Percentiles rank a stretch among this genome's conserved stretches.
These are phyloP conservation scores for Hypoxylon crocopeplum DNA, from an alignment of 495 filamentous ascomycete genomes.

Conservation along the genomic window DNA sequence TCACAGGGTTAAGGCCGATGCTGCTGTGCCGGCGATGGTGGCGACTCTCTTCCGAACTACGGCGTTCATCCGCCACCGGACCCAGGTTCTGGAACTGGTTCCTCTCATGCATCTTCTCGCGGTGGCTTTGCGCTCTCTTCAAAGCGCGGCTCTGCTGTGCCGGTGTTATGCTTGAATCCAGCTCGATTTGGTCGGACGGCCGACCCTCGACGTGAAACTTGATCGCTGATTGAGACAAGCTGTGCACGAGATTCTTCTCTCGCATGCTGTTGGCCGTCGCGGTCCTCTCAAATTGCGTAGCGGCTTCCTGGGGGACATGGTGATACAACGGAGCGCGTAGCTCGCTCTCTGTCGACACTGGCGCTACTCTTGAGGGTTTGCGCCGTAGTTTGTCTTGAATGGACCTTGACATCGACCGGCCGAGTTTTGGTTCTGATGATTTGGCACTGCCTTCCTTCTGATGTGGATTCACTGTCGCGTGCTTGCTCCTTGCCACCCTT, in stretches of 20 bases:
- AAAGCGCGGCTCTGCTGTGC: constrained; percentile 31
- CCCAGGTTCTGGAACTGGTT: constrained; percentile 29
- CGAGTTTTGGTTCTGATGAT: constrained; percentile 9
- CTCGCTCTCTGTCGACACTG: neutral
- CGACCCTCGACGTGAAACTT: constrained; percentile 42
- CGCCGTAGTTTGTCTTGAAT: constrained; percentile 31
- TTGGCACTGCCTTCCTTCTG: constrained; percentile 4
- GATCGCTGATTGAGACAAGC: constrained; percentile 47
- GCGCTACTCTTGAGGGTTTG: constrained; percentile 9
- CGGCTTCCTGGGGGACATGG: constrained; percentile 55
- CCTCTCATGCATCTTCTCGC: constrained; percentile 21
- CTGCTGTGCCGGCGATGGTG: constrained; percentile 6
- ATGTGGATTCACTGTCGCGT: neutral
- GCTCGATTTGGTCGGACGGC: constrained; percentile 9
- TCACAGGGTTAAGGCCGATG: neutral
- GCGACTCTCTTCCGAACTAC: constrained; percentile 1
- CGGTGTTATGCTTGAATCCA: constrained; percentile 13
- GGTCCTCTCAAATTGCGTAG: constrained; percentile 56
- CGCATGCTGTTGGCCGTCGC: constrained; percentile 50
- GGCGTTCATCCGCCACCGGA: neutral
- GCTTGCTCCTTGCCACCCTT: constrained; percentile 20
- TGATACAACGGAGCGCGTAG: constrained; percentile 13
- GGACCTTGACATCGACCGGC: constrained; percentile 26
- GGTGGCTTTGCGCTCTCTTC: constrained; percentile 26
- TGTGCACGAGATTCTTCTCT: constrained; percentile 43